Conservation (phyloP, 257 asterid species). For the Schizonepeta tenuifolia region DNA sequence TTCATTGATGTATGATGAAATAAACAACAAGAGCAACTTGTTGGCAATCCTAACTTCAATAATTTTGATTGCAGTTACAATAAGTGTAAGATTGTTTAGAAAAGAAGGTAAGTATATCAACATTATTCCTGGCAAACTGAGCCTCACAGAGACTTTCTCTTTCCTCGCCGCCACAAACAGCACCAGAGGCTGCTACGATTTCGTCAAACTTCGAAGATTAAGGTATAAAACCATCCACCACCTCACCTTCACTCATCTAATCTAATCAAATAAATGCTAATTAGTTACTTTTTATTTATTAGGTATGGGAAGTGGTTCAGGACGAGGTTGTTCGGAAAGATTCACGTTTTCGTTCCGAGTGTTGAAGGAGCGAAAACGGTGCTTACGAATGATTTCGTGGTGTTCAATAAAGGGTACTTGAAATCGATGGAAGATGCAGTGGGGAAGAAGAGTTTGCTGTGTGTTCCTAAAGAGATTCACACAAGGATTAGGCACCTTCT, state of each 20-base stretch:
- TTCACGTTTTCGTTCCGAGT: conserved; percentile 58
- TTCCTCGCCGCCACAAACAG: conserved; percentile 60
- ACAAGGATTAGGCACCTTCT: conserved; percentile 52
- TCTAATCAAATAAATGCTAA: too few species aligned
- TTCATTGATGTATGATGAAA: conserved; percentile 21
- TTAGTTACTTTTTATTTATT: too few species aligned
- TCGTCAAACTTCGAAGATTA: conserved; percentile 46
- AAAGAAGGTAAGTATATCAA: background rate
- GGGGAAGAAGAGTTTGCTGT: conserved; percentile 59
- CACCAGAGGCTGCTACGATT: conserved; percentile 63
- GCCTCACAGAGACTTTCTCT: conserved; percentile 59
- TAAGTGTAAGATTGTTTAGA: background rate
- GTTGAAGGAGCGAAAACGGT: conserved; percentile 55
- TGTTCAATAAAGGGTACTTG: conserved; percentile 59
- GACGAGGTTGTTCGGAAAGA: conserved; percentile 59
- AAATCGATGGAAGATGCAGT: conserved; percentile 63
- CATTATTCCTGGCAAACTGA: conserved; percentile 53
- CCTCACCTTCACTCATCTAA: too few species aligned
- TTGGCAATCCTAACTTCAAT: conserved; percentile 31
- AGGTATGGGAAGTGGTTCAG: conserved; percentile 64
- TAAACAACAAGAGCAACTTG: background rate
- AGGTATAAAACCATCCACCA: conserved; percentile 32
- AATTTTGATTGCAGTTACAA: conserved; percentile 28
- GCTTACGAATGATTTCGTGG: conserved; percentile 49
- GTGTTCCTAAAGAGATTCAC: conserved; percentile 50